A percentile compares a stretch with the other conserved stretches of the same genome.
Conservation (phyloP, 2,329 filamentous ascomycete genomes). For the Plectosphaerella plurivora region DNA sequence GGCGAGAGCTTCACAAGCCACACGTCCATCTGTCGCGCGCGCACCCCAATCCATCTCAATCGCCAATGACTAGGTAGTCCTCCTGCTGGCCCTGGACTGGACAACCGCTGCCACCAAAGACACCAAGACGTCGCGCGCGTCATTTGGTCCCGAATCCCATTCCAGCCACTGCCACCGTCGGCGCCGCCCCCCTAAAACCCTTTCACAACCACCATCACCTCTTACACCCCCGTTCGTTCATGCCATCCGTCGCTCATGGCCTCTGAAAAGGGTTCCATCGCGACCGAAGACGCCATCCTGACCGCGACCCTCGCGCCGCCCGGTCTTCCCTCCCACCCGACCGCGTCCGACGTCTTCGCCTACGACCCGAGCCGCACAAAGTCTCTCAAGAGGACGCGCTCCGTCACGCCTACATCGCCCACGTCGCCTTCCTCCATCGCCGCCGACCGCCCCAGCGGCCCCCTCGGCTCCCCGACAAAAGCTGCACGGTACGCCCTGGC, state of each 20-base stretch:
- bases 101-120: too few relatives aligned
- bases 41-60: neutral
- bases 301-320: slow-evolving; percentile 27
- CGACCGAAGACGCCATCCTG: slow-evolving; percentile 44
- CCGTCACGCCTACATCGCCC: slow-evolving; percentile 34
- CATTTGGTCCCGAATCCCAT: neutral
- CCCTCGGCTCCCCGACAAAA: slow-evolving; percentile 44
- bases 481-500: slow-evolving; percentile 44
- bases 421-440: slow-evolving; percentile 17
- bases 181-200: too few relatives aligned
- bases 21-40: neutral
- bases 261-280: slow-evolving; percentile 47
- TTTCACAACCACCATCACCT: neutral
- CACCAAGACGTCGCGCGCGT: too few relatives aligned
- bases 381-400: slow-evolving; percentile 37
- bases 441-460: slow-evolving; percentile 5
- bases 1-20: slow-evolving; percentile 6
- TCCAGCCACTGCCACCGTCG: too few relatives aligned
- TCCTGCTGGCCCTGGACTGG: neutral
- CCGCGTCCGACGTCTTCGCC: slow-evolving; percentile 35
- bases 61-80: neutral
- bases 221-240: slow-evolving; percentile 1
- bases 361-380: slow-evolving; percentile 29
- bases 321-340: slow-evolving; percentile 26
- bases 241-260: slow-evolving; percentile 36